Evolutionary conservation across 805 yeast genomes (phyloP).

Genomic region (Kazachstania taianensis): DNA sequence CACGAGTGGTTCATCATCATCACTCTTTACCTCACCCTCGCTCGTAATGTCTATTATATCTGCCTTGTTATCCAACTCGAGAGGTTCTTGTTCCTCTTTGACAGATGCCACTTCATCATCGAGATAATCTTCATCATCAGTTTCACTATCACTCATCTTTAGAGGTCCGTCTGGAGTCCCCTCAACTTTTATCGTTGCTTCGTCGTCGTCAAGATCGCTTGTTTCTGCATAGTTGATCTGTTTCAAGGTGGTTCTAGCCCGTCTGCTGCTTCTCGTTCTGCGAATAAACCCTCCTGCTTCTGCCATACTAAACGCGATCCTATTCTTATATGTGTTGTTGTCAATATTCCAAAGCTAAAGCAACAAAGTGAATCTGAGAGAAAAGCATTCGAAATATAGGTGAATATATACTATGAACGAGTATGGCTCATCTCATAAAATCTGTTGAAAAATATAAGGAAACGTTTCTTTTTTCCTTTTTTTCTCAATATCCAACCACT

Average conservation of each 20-base stretch:
- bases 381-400: no score
- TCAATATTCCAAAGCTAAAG: no score
- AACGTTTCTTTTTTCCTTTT: no score
- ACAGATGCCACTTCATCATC: slow-evolving; percentile 2
- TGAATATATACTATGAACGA: no score
- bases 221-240: slow-evolving; percentile 31
- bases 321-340: no score
- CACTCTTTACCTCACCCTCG: slow-evolving; percentile 7
- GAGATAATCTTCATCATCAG: slow-evolving; percentile 11
- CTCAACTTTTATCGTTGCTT: slow-evolving; percentile 2
- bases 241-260: slow-evolving; percentile 20
- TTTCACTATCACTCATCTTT: slow-evolving; percentile 9
- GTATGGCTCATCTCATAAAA: no score
- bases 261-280: slow-evolving; percentile 7
- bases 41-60: not conserved
- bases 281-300: slow-evolving; percentile 28
- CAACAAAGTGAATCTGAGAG: no score
- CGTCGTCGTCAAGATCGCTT: slow-evolving; percentile 15
- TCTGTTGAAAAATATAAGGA: no score
- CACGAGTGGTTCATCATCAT: slow-evolving; percentile 16
- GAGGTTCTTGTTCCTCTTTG: slow-evolving; percentile 8
- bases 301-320: no score
- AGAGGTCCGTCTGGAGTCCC: not conserved
- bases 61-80: slow-evolving; percentile 6
- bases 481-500: no score